These are phyloP conservation scores for Colletotrichum sp. DNA, from an alignment of 2,329 filamentous ascomycete species.

Conservation along the genomic window DNA sequence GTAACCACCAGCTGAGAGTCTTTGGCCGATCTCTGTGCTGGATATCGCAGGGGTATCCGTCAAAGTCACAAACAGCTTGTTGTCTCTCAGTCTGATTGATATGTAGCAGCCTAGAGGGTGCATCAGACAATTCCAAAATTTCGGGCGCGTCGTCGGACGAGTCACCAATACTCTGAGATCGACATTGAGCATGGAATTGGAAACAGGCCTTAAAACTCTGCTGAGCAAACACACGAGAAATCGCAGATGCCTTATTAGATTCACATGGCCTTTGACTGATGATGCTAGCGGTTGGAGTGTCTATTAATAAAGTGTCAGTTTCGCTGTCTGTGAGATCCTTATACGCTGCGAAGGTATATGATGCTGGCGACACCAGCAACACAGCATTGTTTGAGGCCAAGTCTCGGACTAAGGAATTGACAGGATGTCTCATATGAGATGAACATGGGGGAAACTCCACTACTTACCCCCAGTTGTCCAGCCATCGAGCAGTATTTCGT, in stretches of 20 bases:
- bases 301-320: not conserved
- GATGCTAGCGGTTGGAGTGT: not conserved
- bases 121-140: not conserved
- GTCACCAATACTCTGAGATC: not conserved
- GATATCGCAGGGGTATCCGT: not conserved
- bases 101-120: not conserved
- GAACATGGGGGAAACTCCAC: not conserved
- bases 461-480: not conserved
- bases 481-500: not conserved
- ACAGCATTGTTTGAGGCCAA: not conserved
- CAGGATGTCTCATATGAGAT: not conserved
- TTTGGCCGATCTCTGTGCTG: not conserved
- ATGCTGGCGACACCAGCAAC: not conserved
- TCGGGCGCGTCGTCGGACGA: not conserved
- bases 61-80: not conserved
- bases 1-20: not conserved
- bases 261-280: not conserved
- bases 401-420: not conserved
- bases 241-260: not conserved
- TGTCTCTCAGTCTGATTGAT: not conserved
- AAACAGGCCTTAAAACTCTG: not conserved
- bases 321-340: not conserved
- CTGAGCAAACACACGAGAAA: not conserved
- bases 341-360: too few species aligned
- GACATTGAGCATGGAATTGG: not conserved